phyloP scores from a whole-genome alignment of 2,329 filamentous ascomycete species.

The Graphium sp. region DNA sequence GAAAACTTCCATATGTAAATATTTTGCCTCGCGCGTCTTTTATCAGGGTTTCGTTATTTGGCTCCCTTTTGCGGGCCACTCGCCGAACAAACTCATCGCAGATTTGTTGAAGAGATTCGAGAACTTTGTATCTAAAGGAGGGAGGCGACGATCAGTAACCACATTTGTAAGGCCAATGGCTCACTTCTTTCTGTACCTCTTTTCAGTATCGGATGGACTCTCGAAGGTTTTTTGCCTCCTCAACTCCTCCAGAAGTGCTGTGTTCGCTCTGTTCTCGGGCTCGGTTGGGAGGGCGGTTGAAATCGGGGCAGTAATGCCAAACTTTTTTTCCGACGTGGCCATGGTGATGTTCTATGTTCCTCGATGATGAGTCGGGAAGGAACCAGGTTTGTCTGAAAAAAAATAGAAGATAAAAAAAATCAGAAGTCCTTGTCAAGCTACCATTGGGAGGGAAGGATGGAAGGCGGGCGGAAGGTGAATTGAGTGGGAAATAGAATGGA shows the following conservation, averaged over 20 bases:
- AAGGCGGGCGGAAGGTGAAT: not conserved
- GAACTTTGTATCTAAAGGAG: conserved; percentile 44
- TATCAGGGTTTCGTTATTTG: conserved; percentile 57
- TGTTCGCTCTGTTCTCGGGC: conserved; percentile 59
- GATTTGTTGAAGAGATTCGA: conserved; percentile 61
- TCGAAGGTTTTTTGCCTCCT: conserved; percentile 88
- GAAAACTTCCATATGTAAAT: conserved; percentile 92
- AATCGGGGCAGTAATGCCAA: conserved; percentile 70
- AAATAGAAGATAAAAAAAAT: not conserved
- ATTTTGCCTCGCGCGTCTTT: conserved; percentile 81
- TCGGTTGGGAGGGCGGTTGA: conserved; percentile 62
- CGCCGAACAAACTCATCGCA: conserved; percentile 75
- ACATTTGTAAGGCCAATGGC: not conserved
- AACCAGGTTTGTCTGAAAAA: not conserved
- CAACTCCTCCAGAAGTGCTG: conserved; percentile 67
- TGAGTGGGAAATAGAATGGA: not conserved
- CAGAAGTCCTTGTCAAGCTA: too few species aligned
- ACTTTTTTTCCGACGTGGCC: conserved; percentile 1
- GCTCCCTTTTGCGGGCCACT: conserved; percentile 57
- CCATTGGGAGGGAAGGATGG: not conserved
- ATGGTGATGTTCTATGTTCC: not conserved
- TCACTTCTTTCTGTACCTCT: conserved; percentile 38
- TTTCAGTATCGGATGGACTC: conserved; percentile 62
- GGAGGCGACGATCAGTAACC: conserved; percentile 3
- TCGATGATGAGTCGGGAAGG: not conserved